Conservation (phyloP, 805 yeast species). For the Yarrowia sp. region DNA sequence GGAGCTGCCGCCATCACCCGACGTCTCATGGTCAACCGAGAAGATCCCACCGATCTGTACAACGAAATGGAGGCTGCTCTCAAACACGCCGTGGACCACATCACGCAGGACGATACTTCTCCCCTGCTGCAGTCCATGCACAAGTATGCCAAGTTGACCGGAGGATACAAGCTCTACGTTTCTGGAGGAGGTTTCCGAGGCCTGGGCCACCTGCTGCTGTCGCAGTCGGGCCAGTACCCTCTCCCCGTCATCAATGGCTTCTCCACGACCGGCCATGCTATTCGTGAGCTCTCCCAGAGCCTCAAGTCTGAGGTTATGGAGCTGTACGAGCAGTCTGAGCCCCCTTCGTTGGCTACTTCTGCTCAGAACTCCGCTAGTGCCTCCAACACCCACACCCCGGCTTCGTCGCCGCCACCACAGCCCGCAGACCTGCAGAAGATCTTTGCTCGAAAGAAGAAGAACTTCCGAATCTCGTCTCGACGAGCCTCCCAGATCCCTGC, state of each 20-base stretch:
- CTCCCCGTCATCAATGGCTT: conserved; percentile 69
- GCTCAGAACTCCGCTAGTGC: conserved; percentile 18
- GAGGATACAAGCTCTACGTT: conserved; percentile 62
- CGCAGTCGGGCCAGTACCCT: conserved; percentile 57
- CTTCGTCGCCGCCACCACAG: conserved; percentile 26
- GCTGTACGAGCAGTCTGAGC: conserved; percentile 20
- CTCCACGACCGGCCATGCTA: conserved; percentile 55
- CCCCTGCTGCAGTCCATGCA: conserved; percentile 36
- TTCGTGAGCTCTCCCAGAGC: conserved; percentile 41
- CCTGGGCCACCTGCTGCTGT: conserved; percentile 58
- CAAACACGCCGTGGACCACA: conserved; percentile 49
- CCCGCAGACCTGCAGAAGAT: conserved; percentile 17
- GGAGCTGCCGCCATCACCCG: conserved; percentile 70
- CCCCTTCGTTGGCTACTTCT: conserved; percentile 13
- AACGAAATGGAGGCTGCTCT: conserved; percentile 55
- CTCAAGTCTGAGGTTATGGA: conserved; percentile 40
- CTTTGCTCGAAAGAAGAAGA: conserved; percentile 39
- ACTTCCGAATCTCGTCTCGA: conserved; percentile 65
- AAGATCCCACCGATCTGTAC: conserved; percentile 49
- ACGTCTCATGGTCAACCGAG: conserved; percentile 46
- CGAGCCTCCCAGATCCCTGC: conserved; percentile 69
- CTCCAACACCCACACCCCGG: conserved; percentile 39
- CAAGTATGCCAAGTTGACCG: conserved; percentile 51
- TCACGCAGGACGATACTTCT: conserved; percentile 50
- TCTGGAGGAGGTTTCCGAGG: conserved; percentile 78